phyloP scores from a whole-genome alignment of 768 basidiomycete genomes.

The Sutorius australiensis region DNA sequence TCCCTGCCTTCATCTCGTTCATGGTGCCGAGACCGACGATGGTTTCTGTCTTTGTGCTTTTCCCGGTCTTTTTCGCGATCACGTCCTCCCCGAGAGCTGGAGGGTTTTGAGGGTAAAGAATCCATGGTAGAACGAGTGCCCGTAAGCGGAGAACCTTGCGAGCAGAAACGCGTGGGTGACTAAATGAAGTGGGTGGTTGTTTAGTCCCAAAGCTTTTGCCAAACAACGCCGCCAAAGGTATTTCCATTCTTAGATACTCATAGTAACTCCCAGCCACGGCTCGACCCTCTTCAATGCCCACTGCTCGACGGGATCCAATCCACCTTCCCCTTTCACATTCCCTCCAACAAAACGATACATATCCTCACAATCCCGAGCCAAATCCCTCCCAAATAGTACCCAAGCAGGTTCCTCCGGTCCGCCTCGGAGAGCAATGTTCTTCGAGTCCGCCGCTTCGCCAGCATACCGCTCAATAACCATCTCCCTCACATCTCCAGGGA shows the following conservation, averaged over 20 bases:
- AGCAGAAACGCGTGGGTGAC: background rate
- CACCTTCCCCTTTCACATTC: background rate
- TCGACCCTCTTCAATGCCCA: constrained; percentile 13
- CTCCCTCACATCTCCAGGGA: constrained; percentile 14
- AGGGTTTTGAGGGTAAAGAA: constrained; percentile 17
- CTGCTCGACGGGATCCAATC: background rate
- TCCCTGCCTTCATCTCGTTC: constrained; percentile 8
- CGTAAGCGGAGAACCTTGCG: background rate
- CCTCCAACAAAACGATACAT: constrained; percentile 12
- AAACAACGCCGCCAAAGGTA: background rate
- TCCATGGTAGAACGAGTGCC: constrained; percentile 9
- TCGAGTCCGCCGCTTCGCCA: background rate
- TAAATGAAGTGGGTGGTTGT: constrained; percentile 17
- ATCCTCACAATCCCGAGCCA: constrained; percentile 3
- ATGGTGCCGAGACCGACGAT: constrained; percentile 5
- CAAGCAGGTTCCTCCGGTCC: background rate
- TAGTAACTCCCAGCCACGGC: background rate
- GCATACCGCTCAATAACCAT: constrained; percentile 11
- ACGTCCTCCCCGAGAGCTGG: constrained; percentile 12
- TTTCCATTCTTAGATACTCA: constrained; percentile 3
- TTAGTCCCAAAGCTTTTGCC: constrained; percentile 26
- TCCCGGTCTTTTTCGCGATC: constrained; percentile 14
- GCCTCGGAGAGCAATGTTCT: background rate
- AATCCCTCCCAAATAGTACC: constrained; percentile 15
- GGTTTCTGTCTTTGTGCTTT: constrained; percentile 5